Conservation (phyloP, 495 filamentous ascomycete genomes). For the Xylaria acuta region DNA sequence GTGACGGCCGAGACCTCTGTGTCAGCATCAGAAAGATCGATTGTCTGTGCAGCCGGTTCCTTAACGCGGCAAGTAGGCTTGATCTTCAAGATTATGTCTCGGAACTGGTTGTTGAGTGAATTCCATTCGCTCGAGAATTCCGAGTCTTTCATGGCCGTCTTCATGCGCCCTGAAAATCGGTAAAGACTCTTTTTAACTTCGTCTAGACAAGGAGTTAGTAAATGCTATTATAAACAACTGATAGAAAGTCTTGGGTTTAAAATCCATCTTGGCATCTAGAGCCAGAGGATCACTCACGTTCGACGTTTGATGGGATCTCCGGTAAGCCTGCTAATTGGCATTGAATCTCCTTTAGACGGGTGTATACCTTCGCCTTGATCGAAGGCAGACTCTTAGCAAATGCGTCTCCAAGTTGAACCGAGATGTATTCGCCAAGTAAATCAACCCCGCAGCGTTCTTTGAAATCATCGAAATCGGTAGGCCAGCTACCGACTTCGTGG, state of each 20-base stretch:
- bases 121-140: slow-evolving; percentile 44
- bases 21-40: slow-evolving; percentile 38
- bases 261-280: not conserved
- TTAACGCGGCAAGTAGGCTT: slow-evolving; percentile 54
- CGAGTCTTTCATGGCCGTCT: slow-evolving; percentile 39
- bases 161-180: slow-evolving; percentile 49
- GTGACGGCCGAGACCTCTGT: slow-evolving; percentile 32
- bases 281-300: slow-evolving; percentile 30
- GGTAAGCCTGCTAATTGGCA: slow-evolving; percentile 58
- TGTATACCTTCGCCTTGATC: slow-evolving; percentile 63
- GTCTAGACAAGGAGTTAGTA: slow-evolving; percentile 25
- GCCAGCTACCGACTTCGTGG: slow-evolving; percentile 49
- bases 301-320: slow-evolving; percentile 59
- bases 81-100: slow-evolving; percentile 40
- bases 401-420: slow-evolving; percentile 35
- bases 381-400: slow-evolving; percentile 55
- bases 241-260: not conserved
- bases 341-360: slow-evolving; percentile 55
- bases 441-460: slow-evolving; percentile 63
- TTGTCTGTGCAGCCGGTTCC: slow-evolving; percentile 36
- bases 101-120: slow-evolving; percentile 44
- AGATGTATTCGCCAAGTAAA: slow-evolving; percentile 43
- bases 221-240: not conserved
- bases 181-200: slow-evolving; percentile 52
- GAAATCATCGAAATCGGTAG: slow-evolving; percentile 50